phyloP scores from a whole-genome alignment of 2,329 filamentous ascomycete genomes.

The Aspergillus alliaceus region DNA sequence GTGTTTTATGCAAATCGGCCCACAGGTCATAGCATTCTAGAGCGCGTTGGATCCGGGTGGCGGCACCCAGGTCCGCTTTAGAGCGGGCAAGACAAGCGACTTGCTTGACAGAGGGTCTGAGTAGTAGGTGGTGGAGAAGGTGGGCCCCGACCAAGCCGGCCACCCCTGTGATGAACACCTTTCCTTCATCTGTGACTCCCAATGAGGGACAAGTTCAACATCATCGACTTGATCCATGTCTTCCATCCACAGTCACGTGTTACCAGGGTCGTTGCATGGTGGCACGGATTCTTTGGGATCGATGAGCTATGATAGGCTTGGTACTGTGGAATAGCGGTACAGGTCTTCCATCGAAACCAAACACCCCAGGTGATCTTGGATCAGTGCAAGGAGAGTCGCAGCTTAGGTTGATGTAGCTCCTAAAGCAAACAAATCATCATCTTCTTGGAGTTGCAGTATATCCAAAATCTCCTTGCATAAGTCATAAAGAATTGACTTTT shows the following conservation, averaged over 20 bases:
- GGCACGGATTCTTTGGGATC: neutral
- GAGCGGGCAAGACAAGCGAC: conserved; percentile 7
- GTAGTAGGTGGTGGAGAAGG: conserved; percentile 1
- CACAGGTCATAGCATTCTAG: conserved; percentile 8
- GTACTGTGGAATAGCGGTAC: neutral
- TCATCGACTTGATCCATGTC: conserved; percentile 3
- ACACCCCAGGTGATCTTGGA: neutral
- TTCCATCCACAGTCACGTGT: neutral
- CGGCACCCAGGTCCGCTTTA: neutral
- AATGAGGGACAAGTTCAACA: conserved; percentile 1
- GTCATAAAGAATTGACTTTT: neutral
- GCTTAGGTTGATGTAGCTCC: conserved; percentile 9
- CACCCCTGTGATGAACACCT: conserved; percentile 9
- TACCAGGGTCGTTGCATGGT: neutral
- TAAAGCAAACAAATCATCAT: conserved; percentile 6
- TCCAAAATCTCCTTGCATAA: conserved; percentile 1
- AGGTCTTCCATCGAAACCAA: conserved; percentile 4
- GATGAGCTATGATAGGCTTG: neutral
- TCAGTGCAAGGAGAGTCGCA: neutral
- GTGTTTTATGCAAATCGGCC: neutral
- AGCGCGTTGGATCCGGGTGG: neutral
- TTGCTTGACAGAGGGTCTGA: conserved; percentile 2
- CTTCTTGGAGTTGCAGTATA: neutral
- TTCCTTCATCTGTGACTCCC: conserved; percentile 8
- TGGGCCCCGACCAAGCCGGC: conserved; percentile 10